phyloP scores from a whole-genome alignment of 1,139 yeast genomes.

The Zhuliangozyma parablackwelliae region DNA sequence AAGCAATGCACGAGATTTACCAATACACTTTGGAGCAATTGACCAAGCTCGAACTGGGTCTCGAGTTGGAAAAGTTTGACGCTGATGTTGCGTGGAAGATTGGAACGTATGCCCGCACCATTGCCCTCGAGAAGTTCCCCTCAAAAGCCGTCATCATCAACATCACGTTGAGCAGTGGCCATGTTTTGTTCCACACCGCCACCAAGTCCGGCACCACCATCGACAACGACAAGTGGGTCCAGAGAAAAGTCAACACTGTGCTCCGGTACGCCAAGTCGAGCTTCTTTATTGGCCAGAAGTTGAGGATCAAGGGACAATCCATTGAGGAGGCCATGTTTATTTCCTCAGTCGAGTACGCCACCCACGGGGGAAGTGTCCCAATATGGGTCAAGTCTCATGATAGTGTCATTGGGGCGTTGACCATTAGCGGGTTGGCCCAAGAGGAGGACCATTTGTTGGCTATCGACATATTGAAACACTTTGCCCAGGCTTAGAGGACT shows the following conservation, averaged over 20 bases:
- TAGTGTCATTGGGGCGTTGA: slow-evolving; percentile 49
- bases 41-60: slow-evolving; percentile 14
- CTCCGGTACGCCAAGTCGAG: slow-evolving; percentile 51
- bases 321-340: slow-evolving; percentile 39
- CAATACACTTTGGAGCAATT: slow-evolving; percentile 11
- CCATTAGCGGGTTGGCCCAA: slow-evolving; percentile 57
- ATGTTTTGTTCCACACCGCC: slow-evolving; percentile 48
- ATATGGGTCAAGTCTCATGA: slow-evolving; percentile 41
- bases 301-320: slow-evolving; percentile 23
- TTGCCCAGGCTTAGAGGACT: no score
- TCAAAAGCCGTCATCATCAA: slow-evolving; percentile 45
- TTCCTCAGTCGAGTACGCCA: slow-evolving; percentile 46
- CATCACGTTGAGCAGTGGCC: slow-evolving; percentile 46
- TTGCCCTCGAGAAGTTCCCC: slow-evolving; percentile 18
- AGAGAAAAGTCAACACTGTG: slow-evolving; percentile 50
- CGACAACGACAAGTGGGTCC: slow-evolving; percentile 60
- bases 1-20: slow-evolving; percentile 13
- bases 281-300: slow-evolving; percentile 49
- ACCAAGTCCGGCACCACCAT: slow-evolving; percentile 37
- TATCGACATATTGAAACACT: slow-evolving; percentile 15
- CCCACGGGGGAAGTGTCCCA: slow-evolving; percentile 64
- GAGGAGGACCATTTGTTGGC: slow-evolving; percentile 44
- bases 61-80: slow-evolving; percentile 18
- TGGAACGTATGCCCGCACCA: slow-evolving; percentile 29
- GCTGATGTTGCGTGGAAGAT: slow-evolving; percentile 33